Conservation (phyloP, 1,284 basidiomycete species). For the Ganoderma boninense region DNA sequence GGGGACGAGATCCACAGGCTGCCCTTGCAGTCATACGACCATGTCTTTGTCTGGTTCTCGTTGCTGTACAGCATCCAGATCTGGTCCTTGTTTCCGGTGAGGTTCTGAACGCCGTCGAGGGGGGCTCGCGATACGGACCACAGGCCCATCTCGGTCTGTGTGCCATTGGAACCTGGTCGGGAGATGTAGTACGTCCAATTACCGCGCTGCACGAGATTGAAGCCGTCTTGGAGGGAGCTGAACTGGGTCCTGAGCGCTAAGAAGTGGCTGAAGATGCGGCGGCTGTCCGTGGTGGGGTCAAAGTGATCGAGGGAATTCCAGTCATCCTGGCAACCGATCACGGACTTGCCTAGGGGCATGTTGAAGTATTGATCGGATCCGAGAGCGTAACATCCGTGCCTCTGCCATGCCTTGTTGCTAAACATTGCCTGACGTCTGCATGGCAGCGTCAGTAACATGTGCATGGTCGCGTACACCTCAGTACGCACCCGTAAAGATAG, state of each 20-base stretch:
- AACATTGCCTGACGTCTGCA: slow-evolving; percentile 90
- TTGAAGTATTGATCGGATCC: slow-evolving; percentile 93
- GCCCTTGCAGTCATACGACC: slow-evolving; percentile 64
- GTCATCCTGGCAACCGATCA: slow-evolving; percentile 85
- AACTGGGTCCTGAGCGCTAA: slow-evolving; percentile 74
- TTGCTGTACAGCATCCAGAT: slow-evolving; percentile 89
- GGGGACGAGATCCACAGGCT: slow-evolving; percentile 81
- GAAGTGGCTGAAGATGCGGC: slow-evolving; percentile 79
- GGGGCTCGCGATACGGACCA: slow-evolving; percentile 82
- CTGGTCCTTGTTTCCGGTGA: slow-evolving; percentile 67
- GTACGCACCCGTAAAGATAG: slow-evolving; percentile 82
- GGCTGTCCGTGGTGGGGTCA: slow-evolving; percentile 83
- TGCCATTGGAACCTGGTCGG: slow-evolving; percentile 84
- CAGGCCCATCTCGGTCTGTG: slow-evolving; percentile 84
- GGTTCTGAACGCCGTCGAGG: slow-evolving; percentile 60
- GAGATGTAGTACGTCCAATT: slow-evolving; percentile 84
- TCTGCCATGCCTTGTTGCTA: slow-evolving; percentile 85
- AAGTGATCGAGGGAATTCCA: slow-evolving; percentile 94
- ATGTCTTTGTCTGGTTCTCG: slow-evolving; percentile 77
- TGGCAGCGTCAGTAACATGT: slow-evolving; percentile 3
- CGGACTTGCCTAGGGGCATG: slow-evolving; percentile 80
- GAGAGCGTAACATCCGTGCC: slow-evolving; percentile 89
- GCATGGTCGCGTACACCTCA: not conserved
- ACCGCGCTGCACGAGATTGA: slow-evolving; percentile 78
- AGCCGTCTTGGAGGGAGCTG: slow-evolving; percentile 85